Evolutionary conservation across 257 asterid genomes (phyloP).

Genomic region (Nicotiana benthamiana): DNA sequence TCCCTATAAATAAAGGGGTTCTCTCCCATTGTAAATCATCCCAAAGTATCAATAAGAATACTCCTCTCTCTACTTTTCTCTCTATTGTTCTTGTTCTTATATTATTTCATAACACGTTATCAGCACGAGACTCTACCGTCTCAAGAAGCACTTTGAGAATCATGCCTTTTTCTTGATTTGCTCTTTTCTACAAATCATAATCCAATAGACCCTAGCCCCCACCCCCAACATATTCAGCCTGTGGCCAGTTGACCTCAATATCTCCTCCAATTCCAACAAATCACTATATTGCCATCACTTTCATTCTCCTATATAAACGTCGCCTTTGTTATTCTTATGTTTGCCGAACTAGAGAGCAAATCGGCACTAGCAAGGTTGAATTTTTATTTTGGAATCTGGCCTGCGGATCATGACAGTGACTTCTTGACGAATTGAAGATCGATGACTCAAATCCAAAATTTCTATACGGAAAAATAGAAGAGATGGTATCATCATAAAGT

Average conservation of each 20-base stretch:
- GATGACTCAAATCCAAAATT: neutral
- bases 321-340: conserved; percentile 30
- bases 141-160: no score
- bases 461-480: no score
- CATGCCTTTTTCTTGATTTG: no score
- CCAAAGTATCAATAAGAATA: no score
- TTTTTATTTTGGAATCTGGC: neutral
- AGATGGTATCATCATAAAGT: no score
- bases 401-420: neutral
- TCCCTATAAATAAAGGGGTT: no score
- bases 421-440: neutral
- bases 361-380: conserved; percentile 19
- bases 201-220: conserved; percentile 17
- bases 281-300: conserved; percentile 26
- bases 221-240: conserved; percentile 4
- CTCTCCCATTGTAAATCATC: no score
- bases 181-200: no score
- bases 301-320: conserved; percentile 39
- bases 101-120: no score
- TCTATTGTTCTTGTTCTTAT: no score
- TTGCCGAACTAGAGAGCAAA: conserved; percentile 66
- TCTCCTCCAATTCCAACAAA: neutral
- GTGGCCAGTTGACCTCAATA: conserved; percentile 15
- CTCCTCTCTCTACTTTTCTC: no score
- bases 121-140: no score